Base-by-base conservation (phyloP, 257 asterid genomes). In the Ilex aquifolium region DNA sequence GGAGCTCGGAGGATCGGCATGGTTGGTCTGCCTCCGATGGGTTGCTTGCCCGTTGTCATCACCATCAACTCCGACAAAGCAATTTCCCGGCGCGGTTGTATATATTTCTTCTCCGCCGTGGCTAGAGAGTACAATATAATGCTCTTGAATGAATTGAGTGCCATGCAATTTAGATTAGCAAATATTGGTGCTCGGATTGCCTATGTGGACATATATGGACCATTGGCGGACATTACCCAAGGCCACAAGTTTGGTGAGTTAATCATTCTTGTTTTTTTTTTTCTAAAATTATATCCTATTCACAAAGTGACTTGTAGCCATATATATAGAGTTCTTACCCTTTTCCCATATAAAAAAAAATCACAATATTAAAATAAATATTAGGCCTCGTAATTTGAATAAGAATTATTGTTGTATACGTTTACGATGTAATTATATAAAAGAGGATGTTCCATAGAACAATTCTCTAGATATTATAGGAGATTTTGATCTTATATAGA, bases 11-110 rank as follows among this genome's bases (percentile, higher is more conserved):
- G 27, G 1, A 21, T 90, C 1, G 97, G 89, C 40, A 83, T 88
- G 0, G 96, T 61, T 55, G 95, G 96, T 55, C 66, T 90, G 63
- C 83, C 88, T 0, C 86, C 96, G 39, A 79, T 88, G 75, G 97
- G 97, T 17, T 90, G 96, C 59, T 74, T 90, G 71, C 97, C 95
- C 0, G 0, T 80, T 0, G 88, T 82, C 16, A 85, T 88, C 14
- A 83, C 89, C 0, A 64, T 82, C 0, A 63, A 63, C 61, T 68
- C 88, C 0, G 62, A 72, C 3, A 30, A 73, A 54, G 68, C 80
- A 10, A 10, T 77, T 46, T 10, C 17, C 1, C 44, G 75, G 15
- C 86, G 95, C 1, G 69, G 61, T 1, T 90, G 97, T 69, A 6
- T 77, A 53, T 57, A 31, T 9, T 64, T 31, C 0, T 72, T 75